Percentiles rank a stretch among this genome's conserved stretches.
Evolutionary conservation across 176 grass and related monocot species (phyloP).

Genomic region (Paspalum notatum): DNA sequence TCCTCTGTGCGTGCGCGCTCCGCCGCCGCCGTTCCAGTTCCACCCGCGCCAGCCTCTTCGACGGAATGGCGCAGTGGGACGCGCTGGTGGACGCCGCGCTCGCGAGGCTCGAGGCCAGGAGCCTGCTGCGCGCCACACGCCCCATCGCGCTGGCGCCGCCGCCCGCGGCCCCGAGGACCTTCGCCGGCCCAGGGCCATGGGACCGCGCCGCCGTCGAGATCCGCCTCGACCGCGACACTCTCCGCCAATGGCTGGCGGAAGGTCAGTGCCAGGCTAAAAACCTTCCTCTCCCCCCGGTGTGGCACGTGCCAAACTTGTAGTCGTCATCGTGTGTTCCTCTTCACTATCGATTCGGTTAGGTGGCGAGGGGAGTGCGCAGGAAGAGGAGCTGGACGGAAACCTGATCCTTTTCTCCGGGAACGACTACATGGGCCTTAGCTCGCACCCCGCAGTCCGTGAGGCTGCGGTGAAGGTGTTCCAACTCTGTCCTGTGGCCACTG

Average conservation of each 20-base stretch:
- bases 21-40: conserved; percentile 18
- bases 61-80: conserved; percentile 73
- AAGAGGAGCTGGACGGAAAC: conserved; percentile 44
- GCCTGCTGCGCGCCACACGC: conserved; percentile 66
- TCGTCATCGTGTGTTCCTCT: background rate
- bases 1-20: background rate
- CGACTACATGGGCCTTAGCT: conserved; percentile 84
- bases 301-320: background rate
- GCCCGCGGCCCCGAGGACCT: conserved; percentile 15
- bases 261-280: conserved; percentile 37
- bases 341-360: conserved; percentile 49
- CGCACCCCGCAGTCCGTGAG: conserved; percentile 67
- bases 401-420: conserved; percentile 90
- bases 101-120: conserved; percentile 53
- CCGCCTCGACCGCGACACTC: conserved; percentile 54
- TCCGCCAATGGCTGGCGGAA: conserved; percentile 76
- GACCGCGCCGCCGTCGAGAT: conserved; percentile 69
- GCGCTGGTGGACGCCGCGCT: conserved; percentile 58
- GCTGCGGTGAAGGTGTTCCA: conserved; percentile 62
- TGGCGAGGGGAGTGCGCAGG: conserved; percentile 35
- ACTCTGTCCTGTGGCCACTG: background rate
- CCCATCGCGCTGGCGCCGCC: conserved; percentile 52
- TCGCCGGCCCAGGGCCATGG: conserved; percentile 64
- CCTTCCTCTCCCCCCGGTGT: background rate
- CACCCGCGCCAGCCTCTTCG: conserved; percentile 34